Conservation (phyloP, 2,329 filamentous ascomycete species). For the Talaromyces verruculosus region DNA sequence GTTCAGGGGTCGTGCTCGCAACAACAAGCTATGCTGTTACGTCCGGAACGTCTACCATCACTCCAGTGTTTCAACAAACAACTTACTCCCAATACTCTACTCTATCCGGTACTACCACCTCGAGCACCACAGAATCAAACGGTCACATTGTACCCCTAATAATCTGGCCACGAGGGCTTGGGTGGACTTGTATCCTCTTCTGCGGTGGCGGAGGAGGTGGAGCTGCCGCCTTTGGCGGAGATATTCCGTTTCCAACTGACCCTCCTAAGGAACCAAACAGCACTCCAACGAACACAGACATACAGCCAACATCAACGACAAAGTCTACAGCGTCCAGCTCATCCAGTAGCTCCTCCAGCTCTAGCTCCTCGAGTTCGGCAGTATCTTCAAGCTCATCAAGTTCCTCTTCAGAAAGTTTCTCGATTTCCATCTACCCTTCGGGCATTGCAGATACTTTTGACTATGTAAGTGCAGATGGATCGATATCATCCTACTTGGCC, state of each 20-base stretch:
- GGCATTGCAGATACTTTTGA: conserved; percentile 1
- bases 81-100: conserved; percentile 1
- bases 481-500: neutral
- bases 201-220: conserved; percentile 1
- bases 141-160: neutral
- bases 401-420: neutral
- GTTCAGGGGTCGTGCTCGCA: neutral
- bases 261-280: neutral
- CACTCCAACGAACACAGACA: neutral
- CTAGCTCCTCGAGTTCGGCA: too few species aligned
- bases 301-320: neutral
- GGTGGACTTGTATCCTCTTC: conserved; percentile 8
- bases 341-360: neutral
- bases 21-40: neutral
- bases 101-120: neutral
- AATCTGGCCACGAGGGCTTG: neutral
- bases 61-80: neutral
- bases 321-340: neutral
- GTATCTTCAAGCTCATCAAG: neutral
- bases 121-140: neutral
- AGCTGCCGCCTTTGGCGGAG: neutral
- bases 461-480: neutral
- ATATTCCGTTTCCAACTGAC: conserved; percentile 5
- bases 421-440: neutral
- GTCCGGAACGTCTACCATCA: neutral